Conservation (phyloP, 2,329 filamentous ascomycete genomes). For the Aspergillus aculeatinus region DNA sequence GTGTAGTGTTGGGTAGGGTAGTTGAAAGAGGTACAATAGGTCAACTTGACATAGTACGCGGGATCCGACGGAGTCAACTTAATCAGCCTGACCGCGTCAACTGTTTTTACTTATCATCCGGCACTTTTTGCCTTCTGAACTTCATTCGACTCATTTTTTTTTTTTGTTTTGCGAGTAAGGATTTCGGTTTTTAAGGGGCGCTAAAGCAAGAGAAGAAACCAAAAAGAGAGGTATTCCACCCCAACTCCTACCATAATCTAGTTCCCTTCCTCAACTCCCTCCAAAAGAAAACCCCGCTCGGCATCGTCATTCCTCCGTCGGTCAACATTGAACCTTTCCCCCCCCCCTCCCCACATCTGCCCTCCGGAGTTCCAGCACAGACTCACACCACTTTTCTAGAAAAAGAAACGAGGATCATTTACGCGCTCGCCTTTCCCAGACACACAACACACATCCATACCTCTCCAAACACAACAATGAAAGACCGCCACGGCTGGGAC, state of each 20-base stretch:
- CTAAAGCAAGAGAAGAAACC: not conserved
- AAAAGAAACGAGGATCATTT: not conserved
- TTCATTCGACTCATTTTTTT: no score
- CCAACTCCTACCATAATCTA: not conserved
- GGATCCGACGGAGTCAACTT: no score
- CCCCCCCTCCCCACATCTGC: not conserved
- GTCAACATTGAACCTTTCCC: not conserved
- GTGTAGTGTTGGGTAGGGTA: no score
- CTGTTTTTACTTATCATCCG: no score
- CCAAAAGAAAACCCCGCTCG: not conserved
- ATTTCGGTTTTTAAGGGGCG: no score
- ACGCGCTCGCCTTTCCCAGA: conserved; percentile 1
- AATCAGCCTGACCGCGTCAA: no score
- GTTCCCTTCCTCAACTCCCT: no score
- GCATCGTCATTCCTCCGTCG: conserved; percentile 7
- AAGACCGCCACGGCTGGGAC: conserved; percentile 48
- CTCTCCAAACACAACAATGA: conserved; percentile 29
- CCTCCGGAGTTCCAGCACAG: not conserved
- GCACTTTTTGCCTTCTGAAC: no score
- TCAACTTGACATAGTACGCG: no score
- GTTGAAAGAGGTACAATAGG: no score
- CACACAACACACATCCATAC: not conserved
- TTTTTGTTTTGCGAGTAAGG: no score
- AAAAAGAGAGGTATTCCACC: not conserved
- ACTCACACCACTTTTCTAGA: not conserved